phyloP scores from a whole-genome alignment of 768 basidiomycete species.

The Serendipita sp. region DNA sequence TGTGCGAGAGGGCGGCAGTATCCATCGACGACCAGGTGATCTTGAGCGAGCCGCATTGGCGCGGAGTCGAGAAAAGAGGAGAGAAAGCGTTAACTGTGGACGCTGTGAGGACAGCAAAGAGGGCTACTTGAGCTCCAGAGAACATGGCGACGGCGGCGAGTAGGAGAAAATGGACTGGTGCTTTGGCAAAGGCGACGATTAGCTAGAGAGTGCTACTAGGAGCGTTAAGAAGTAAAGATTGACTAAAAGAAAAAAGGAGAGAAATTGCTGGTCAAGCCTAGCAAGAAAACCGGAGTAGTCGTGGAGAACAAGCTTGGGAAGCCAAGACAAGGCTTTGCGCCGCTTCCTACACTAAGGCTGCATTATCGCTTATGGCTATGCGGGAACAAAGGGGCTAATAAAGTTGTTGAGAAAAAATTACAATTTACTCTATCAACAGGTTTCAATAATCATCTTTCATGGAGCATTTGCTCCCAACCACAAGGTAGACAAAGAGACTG shows the following conservation, averaged over 20 bases:
- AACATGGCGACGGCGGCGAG: neutral
- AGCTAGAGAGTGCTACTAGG: slow-evolving; percentile 1
- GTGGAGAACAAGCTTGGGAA: neutral
- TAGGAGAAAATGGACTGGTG: neutral
- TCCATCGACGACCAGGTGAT: slow-evolving; percentile 1
- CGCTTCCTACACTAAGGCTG: too few relatives aligned
- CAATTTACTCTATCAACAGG: too few relatives aligned
- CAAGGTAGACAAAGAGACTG: too few relatives aligned
- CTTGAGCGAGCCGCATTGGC: slow-evolving; percentile 1
- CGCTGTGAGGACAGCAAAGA: neutral
- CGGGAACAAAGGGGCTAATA: too few relatives aligned
- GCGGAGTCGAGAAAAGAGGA: neutral
- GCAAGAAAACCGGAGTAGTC: neutral
- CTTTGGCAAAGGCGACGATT: neutral
- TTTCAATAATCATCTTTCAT: too few relatives aligned
- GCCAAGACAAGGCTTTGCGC: neutral
- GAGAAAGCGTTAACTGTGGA: neutral
- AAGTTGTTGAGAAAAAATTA: too few relatives aligned
- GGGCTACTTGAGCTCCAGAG: neutral
- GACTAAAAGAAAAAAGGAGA: neutral
- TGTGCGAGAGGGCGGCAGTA: neutral
- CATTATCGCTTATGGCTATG: too few relatives aligned
- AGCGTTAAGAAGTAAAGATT: neutral
- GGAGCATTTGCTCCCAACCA: too few relatives aligned
- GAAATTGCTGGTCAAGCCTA: neutral